Conservation (phyloP, 805 yeast species). For the Candida nonsorbophila region DNA sequence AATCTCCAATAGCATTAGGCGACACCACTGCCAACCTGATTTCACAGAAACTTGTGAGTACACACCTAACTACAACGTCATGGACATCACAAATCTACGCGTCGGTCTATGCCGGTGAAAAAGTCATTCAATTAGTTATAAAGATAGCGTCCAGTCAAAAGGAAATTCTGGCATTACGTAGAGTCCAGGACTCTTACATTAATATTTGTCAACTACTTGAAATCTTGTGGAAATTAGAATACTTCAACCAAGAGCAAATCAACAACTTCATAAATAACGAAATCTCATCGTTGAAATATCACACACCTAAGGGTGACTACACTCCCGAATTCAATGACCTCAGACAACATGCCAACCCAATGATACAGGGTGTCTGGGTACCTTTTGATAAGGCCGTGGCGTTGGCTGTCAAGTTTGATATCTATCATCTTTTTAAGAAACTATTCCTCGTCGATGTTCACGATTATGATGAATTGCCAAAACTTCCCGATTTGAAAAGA, state of each 20-base stretch:
- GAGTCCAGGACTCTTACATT: slow-evolving; percentile 38
- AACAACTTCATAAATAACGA: slow-evolving; percentile 27
- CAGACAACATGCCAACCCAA: slow-evolving; percentile 18
- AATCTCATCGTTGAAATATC: slow-evolving; percentile 24
- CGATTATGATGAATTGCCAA: slow-evolving; percentile 34
- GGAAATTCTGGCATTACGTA: slow-evolving; percentile 24
- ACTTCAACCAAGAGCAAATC: slow-evolving; percentile 19
- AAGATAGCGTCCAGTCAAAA: not conserved
- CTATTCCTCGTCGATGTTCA: slow-evolving; percentile 41
- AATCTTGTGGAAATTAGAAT: slow-evolving; percentile 24
- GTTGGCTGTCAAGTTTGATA: slow-evolving; percentile 33
- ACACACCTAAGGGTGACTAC: slow-evolving; percentile 18
- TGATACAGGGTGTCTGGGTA: slow-evolving; percentile 35
- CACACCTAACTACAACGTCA: slow-evolving; percentile 25
- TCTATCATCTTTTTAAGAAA: slow-evolving; percentile 30
- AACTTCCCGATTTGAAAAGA: slow-evolving; percentile 10
- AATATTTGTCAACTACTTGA: slow-evolving; percentile 32
- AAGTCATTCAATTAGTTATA: slow-evolving; percentile 25
- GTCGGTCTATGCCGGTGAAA: slow-evolving; percentile 31
- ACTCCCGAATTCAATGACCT: slow-evolving; percentile 21
- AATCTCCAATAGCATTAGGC: slow-evolving; percentile 37
- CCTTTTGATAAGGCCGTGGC: slow-evolving; percentile 39
- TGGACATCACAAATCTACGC: slow-evolving; percentile 14
- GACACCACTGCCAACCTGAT: slow-evolving; percentile 38
- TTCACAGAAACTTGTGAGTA: slow-evolving; percentile 25